These are phyloP conservation scores for Xylaria flabelliformis DNA, from an alignment of 495 filamentous ascomycete species.

Conservation along the genomic window DNA sequence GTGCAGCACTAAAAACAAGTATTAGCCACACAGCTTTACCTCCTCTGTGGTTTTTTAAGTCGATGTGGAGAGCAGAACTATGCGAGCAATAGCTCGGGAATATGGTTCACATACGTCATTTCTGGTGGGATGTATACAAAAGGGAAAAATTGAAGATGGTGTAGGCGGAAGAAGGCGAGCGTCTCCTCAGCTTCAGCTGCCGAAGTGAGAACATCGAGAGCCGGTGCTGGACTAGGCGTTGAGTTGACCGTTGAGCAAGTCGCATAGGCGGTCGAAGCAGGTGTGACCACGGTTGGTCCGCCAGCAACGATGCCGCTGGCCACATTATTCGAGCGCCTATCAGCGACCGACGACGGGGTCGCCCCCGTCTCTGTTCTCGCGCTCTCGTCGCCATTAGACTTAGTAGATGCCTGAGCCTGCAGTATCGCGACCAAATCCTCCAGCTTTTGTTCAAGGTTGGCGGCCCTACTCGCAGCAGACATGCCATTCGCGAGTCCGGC, in stretches of 20 bases:
- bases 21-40: constrained; percentile 21
- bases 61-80: neutral
- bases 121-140: constrained; percentile 41
- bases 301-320: neutral
- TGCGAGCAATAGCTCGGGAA: neutral
- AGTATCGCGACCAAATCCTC: constrained; percentile 54
- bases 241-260: constrained; percentile 27
- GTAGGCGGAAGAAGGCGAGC: constrained; percentile 37
- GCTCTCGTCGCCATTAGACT: neutral
- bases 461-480: constrained; percentile 43
- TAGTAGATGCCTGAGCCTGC: constrained; percentile 37
- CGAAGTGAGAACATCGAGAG: constrained; percentile 30
- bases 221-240: constrained; percentile 35
- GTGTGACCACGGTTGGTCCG: constrained; percentile 6
- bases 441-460: constrained; percentile 54
- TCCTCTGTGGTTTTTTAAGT: neutral
- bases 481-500: constrained; percentile 1
- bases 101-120: constrained; percentile 32
- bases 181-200: constrained; percentile 37
- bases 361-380: neutral
- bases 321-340: neutral
- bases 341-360: neutral
- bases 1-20: constrained; percentile 31
- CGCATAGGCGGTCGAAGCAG: constrained; percentile 13
- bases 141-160: constrained; percentile 43